These are phyloP conservation scores for Crucihimalaya himalaica DNA, from an alignment of 345 rosid genomes.

Conservation along the genomic window DNA sequence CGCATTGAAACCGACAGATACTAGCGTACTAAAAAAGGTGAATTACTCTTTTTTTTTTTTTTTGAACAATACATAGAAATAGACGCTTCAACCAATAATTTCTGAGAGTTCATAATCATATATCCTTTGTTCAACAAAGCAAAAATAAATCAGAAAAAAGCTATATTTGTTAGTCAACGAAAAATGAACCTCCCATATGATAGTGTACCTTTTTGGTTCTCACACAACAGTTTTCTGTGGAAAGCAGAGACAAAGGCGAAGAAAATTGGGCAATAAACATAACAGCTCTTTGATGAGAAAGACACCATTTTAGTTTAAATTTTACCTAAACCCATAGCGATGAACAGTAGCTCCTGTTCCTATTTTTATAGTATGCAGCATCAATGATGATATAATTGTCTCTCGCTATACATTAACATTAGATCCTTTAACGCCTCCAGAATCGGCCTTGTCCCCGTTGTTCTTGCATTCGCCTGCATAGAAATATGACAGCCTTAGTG, in stretches of 20 bases:
- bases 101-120: not conserved
- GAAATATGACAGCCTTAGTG: not conserved
- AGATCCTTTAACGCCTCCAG: conserved; percentile 52
- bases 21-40: conserved; percentile 23
- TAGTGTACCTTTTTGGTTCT: not conserved
- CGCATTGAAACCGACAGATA: conserved; percentile 19
- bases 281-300: conserved; percentile 19
- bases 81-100: conserved; percentile 19
- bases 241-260: conserved; percentile 15
- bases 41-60: not conserved
- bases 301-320: not conserved
- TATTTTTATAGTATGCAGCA: conserved; percentile 32
- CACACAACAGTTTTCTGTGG: not conserved
- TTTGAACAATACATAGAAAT: not conserved
- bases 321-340: conserved; percentile 27
- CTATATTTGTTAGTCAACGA: conserved; percentile 6
- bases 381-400: conserved; percentile 32
- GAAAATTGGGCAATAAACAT: conserved; percentile 20
- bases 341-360: conserved; percentile 24
- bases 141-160: not conserved
- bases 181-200: not conserved
- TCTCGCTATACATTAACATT: conserved; percentile 31
- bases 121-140: not conserved
- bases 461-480: conserved; percentile 76
- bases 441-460: conserved; percentile 68